Evolutionary conservation across 2,329 filamentous ascomycete genomes (phyloP).

Genomic region (Ceratocystis diversiconidia): DNA sequence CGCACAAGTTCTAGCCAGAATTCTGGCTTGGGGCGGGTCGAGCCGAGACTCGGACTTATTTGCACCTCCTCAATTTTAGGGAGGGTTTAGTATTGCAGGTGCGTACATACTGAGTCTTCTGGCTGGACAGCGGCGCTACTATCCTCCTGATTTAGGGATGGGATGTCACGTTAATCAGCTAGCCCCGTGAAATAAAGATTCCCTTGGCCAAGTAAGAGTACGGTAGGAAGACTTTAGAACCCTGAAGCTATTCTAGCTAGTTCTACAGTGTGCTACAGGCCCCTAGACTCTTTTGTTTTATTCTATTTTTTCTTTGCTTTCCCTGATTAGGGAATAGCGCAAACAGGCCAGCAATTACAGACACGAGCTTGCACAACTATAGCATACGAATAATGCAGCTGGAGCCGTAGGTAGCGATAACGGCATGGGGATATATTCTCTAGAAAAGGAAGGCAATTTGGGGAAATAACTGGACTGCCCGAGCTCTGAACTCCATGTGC

Average conservation of each 20-base stretch:
- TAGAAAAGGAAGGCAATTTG: background rate
- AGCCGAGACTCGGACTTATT: background rate
- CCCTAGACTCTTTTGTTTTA: background rate
- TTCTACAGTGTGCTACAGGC: background rate
- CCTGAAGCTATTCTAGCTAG: background rate
- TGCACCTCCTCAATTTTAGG: background rate
- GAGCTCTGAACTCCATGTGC: background rate
- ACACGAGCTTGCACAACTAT: too few species aligned
- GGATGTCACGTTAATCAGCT: too few species aligned
- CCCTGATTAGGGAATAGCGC: too few species aligned
- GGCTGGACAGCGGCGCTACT: too few species aligned
- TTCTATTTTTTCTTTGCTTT: background rate
- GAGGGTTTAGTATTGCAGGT: background rate
- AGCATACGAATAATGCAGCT: too few species aligned
- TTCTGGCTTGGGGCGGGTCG: background rate
- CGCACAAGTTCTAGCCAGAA: background rate
- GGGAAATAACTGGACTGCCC: background rate
- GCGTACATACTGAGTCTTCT: background rate
- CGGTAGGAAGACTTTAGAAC: background rate
- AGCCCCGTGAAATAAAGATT: too few species aligned
- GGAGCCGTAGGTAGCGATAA: too few species aligned
- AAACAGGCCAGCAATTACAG: too few species aligned
- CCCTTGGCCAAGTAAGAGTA: too few species aligned
- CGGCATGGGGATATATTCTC: background rate
- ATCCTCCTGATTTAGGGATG: too few species aligned